Conservation (phyloP, 2,329 filamentous ascomycete genomes). For the Aureobasidium sp. region DNA sequence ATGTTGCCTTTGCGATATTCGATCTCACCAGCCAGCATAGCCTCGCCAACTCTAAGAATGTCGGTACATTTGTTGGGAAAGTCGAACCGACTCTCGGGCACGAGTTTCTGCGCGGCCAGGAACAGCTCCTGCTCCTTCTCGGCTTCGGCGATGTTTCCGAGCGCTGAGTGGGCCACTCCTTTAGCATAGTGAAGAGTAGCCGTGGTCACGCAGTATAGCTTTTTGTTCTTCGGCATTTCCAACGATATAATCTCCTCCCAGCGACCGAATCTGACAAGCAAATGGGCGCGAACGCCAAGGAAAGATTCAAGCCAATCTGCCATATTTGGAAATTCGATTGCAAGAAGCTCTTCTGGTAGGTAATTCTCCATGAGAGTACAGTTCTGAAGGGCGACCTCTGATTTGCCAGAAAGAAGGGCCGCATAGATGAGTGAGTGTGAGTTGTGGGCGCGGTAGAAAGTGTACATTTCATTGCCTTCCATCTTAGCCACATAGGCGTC, state of each 20-base stretch:
- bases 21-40: slow-evolving; percentile 67
- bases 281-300: slow-evolving; percentile 58
- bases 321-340: slow-evolving; percentile 52
- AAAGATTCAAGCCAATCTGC: slow-evolving; percentile 72
- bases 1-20: slow-evolving; percentile 57
- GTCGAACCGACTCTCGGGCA: slow-evolving; percentile 54
- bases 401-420: slow-evolving; percentile 68
- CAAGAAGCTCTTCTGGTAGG: slow-evolving; percentile 55
- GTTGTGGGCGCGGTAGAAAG: slow-evolving; percentile 65
- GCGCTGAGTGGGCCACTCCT: slow-evolving; percentile 57
- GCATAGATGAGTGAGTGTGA: slow-evolving; percentile 69
- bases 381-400: slow-evolving; percentile 52
- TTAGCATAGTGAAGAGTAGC: slow-evolving; percentile 62
- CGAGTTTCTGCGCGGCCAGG: slow-evolving; percentile 38
- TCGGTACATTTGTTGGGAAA: slow-evolving; percentile 60
- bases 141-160: slow-evolving; percentile 46
- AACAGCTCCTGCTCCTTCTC: slow-evolving; percentile 40
- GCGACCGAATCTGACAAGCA: slow-evolving; percentile 63
- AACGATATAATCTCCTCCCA: slow-evolving; percentile 60
- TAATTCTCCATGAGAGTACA: slow-evolving; percentile 51
- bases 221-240: slow-evolving; percentile 46
- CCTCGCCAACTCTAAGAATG: slow-evolving; percentile 50
- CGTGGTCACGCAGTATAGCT: slow-evolving; percentile 61
- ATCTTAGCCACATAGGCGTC: slow-evolving; percentile 53
- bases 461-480: slow-evolving; percentile 64